Conservation (phyloP, 1,139 yeast genomes). For the Tardiomyces blankii region DNA sequence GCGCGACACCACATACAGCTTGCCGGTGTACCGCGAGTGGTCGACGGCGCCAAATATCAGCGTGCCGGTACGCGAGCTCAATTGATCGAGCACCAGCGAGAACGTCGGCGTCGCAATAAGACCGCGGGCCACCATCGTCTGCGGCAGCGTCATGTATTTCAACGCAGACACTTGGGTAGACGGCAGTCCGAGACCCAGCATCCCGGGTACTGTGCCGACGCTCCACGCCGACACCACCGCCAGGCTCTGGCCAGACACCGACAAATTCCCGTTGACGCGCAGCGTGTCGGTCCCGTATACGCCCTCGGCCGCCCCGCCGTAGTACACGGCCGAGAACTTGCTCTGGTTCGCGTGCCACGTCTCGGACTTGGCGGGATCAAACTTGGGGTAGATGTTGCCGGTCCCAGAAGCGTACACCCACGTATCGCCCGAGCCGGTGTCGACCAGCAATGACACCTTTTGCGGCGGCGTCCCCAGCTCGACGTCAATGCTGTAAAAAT, state of each 20-base stretch:
- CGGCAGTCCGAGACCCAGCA: slow-evolving; percentile 46
- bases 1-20: slow-evolving; percentile 23
- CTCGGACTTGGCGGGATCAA: slow-evolving; percentile 34
- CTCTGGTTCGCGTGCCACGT: slow-evolving; percentile 38
- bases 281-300: slow-evolving; percentile 48
- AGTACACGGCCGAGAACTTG: slow-evolving; percentile 41
- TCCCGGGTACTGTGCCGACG: slow-evolving; percentile 44
- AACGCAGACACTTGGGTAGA: slow-evolving; percentile 3
- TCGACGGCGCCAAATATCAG: slow-evolving; percentile 52
- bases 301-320: slow-evolving; percentile 55
- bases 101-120: slow-evolving; percentile 35
- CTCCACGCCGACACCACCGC: slow-evolving; percentile 46
- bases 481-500: slow-evolving; percentile 7
- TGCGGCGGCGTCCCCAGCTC: slow-evolving; percentile 31
- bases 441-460: slow-evolving; percentile 24
- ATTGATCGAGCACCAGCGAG: slow-evolving; percentile 39
- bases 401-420: slow-evolving; percentile 20
- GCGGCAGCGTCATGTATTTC: slow-evolving; percentile 33
- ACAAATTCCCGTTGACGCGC: slow-evolving; percentile 25
- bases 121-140: slow-evolving; percentile 36
- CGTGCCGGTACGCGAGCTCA: slow-evolving; percentile 33
- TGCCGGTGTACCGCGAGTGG: slow-evolving; percentile 38
- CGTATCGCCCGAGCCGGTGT: slow-evolving; percentile 36
- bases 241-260: slow-evolving; percentile 30
- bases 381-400: slow-evolving; percentile 40